A percentile compares a stretch with the other conserved stretches of the same genome.
These are phyloP conservation scores for Aspergillus mulundensis DNA, from an alignment of 495 filamentous ascomycete genomes.

Conservation along the genomic window DNA sequence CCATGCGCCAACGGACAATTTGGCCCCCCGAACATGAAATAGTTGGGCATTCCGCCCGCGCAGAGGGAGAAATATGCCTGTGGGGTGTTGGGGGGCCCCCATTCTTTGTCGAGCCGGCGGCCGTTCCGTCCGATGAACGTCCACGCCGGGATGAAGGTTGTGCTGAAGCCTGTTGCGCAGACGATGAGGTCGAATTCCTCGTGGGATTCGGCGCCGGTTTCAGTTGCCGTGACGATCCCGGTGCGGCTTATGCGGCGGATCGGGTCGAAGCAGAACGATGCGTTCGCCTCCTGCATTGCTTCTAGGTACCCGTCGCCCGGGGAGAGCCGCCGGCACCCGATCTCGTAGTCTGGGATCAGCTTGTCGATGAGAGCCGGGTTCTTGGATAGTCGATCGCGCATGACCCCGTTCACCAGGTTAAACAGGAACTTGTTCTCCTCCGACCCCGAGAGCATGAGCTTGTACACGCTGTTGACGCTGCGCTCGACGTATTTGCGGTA, in stretches of 20 bases:
- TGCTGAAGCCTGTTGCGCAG: constrained; percentile 21
- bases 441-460: background rate
- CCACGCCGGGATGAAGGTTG: constrained; percentile 35
- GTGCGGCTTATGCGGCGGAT: background rate
- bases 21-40: constrained; percentile 35
- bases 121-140: constrained; percentile 36
- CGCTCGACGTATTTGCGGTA: constrained; percentile 31
- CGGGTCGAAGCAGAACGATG: background rate
- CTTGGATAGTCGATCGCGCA: constrained; percentile 32
- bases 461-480: background rate
- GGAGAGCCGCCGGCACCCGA: constrained; percentile 47
- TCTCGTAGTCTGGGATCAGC: constrained; percentile 42
- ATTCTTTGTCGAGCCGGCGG: constrained; percentile 29
- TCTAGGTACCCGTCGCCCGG: constrained; percentile 44
- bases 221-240: background rate
- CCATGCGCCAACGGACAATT: constrained; percentile 36
- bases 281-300: constrained; percentile 19
- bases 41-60: constrained; percentile 29
- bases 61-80: constrained; percentile 27
- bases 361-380: constrained; percentile 30
- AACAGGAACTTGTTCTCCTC: background rate
- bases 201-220: background rate
- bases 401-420: background rate
- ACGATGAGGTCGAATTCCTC: background rate
- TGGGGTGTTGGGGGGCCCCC: constrained; percentile 24